A percentile compares a stretch with the other conserved stretches of the same genome.
phyloP scores from a whole-genome alignment of 768 basidiomycete genomes.

The Tephrocybe sp. region DNA sequence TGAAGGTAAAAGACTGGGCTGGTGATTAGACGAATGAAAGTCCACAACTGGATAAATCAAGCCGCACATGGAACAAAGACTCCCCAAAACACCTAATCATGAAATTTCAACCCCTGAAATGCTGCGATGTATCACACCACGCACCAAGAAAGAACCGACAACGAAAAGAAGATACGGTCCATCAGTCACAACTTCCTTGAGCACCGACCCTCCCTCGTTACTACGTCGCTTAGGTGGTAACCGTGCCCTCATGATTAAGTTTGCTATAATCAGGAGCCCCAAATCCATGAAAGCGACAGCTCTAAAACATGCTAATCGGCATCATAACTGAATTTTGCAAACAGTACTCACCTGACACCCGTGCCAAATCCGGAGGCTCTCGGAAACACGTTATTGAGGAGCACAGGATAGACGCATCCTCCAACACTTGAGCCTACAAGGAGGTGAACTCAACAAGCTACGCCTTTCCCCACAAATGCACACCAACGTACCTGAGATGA shows the following conservation, averaged over 20 bases:
- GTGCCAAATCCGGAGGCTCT: conserved; percentile 37
- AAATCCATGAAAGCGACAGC: conserved; percentile 47
- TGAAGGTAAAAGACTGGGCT: conserved; percentile 52
- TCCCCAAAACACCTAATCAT: conserved; percentile 43
- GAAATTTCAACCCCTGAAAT: conserved; percentile 1
- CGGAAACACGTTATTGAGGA: conserved; percentile 48
- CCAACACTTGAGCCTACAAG: conserved; percentile 43
- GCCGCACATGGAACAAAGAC: conserved; percentile 49
- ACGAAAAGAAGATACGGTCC: conserved; percentile 40
- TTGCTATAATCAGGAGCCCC: conserved; percentile 42
- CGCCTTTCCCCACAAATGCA: neutral
- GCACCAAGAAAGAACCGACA: conserved; percentile 39
- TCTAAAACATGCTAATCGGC: conserved; percentile 25
- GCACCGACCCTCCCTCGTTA: conserved; percentile 20
- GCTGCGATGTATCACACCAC: conserved; percentile 9
- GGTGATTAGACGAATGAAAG: conserved; percentile 1
- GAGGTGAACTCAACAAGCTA: neutral
- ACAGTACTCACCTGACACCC: conserved; percentile 40
- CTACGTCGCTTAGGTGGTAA: conserved; percentile 27
- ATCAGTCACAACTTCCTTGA: conserved; percentile 39
- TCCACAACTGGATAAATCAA: neutral
- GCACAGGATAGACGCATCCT: conserved; percentile 51
- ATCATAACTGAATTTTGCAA: no score
- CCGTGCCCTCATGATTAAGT: conserved; percentile 42
- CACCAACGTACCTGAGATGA: conserved; percentile 41